Percentiles rank a stretch among this genome's conserved stretches.
phyloP scores from a whole-genome alignment of 2,329 filamentous ascomycete species.

The Colletotrichum liaoningense region DNA sequence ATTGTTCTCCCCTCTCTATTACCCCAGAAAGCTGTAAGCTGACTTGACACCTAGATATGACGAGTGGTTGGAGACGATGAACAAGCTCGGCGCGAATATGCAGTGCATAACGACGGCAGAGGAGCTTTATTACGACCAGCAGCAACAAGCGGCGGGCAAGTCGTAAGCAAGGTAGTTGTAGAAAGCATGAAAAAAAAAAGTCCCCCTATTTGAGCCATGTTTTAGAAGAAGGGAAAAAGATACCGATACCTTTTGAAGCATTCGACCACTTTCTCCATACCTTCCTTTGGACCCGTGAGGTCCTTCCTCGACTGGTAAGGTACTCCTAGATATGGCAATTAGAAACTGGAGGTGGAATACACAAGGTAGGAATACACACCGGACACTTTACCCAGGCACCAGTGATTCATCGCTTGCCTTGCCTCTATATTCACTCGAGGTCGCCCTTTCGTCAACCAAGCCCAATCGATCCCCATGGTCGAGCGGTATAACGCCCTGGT shows the following conservation, averaged over 20 bases:
- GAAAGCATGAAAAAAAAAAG: neutral
- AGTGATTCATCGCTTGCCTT: neutral
- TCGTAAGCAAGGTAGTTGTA: neutral
- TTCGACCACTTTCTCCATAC: neutral
- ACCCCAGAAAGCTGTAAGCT: neutral
- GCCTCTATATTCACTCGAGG: neutral
- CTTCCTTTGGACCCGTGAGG: too few species aligned
- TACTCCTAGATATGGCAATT: too few species aligned
- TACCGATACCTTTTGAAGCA: neutral
- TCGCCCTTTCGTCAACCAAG: neutral
- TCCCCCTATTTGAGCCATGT: neutral
- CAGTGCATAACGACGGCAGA: conserved; percentile 89
- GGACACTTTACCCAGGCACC: too few species aligned
- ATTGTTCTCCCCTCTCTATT: rapidly evolving
- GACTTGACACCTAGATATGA: conserved; percentile 66
- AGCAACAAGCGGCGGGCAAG: conserved; percentile 41
- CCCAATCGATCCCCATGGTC: conserved; percentile 7
- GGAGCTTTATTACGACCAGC: conserved; percentile 61
- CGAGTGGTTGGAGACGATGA: conserved; percentile 93
- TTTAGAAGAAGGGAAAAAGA: too few species aligned
- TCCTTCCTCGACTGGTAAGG: too few species aligned
- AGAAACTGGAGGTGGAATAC: too few species aligned
- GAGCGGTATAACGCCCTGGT: conserved; percentile 10
- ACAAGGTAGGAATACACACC: too few species aligned
- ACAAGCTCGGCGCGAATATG: conserved; percentile 93